These are phyloP conservation scores for Andrographis paniculata DNA, from an alignment of 305 asterid genomes.

Conservation along the genomic window DNA sequence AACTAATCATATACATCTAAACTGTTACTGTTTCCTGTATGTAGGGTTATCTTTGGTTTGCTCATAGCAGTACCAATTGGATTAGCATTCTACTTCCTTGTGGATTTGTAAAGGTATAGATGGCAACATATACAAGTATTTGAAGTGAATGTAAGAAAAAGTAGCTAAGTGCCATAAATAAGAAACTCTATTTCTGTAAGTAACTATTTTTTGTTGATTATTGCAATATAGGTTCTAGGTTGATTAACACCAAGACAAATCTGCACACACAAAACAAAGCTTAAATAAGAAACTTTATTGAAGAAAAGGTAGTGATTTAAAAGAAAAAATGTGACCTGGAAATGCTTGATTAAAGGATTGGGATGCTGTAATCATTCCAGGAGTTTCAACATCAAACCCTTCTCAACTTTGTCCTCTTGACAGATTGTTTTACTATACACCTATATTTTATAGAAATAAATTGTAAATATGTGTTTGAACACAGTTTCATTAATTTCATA, in stretches of 20 bases:
- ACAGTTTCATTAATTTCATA: no score
- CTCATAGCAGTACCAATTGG: conserved; percentile 63
- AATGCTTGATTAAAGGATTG: no score
- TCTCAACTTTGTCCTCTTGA: no score
- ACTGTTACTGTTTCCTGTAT: conserved; percentile 17
- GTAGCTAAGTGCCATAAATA: no score
- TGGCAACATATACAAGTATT: conserved; percentile 12
- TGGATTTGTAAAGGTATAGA: conserved; percentile 36
- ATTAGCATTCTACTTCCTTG: conserved; percentile 59
- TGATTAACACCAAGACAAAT: conserved; percentile 15
- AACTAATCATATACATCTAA: conserved; percentile 13
- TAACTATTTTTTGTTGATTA: conserved; percentile 7
- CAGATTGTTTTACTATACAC: no score
- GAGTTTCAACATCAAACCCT: no score
- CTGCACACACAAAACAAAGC: conserved; percentile 6
- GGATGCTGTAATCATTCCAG: no score
- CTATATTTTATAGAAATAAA: no score
- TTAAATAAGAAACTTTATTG: no score
- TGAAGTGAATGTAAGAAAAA: conserved; percentile 1
- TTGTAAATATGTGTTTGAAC: no score
- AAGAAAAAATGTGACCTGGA: no score
- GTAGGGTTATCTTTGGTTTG: conserved; percentile 75
- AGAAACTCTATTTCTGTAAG: conserved; percentile 1
- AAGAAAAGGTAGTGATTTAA: no score
- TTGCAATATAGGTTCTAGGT: conserved; percentile 12